phyloP scores from a whole-genome alignment of 1,284 basidiomycete genomes.

The Boletus semigastroideus region DNA sequence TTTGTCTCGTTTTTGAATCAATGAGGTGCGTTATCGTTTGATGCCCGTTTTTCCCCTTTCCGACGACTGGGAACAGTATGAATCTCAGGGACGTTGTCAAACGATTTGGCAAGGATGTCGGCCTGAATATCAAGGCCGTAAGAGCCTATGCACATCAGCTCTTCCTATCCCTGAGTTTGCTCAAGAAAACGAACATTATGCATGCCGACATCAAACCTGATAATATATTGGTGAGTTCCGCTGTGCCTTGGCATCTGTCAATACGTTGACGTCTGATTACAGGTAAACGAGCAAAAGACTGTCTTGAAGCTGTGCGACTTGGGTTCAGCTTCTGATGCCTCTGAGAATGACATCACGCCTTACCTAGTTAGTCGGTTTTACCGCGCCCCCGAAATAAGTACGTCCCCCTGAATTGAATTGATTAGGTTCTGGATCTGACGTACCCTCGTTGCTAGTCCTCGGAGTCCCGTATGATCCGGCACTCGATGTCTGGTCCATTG shows the following conservation, averaged over 20 bases:
- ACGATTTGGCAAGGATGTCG: constrained; percentile 98
- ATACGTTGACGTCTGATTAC: constrained; percentile 10
- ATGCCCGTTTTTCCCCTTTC: constrained; percentile 4
- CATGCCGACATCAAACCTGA: constrained; percentile 99
- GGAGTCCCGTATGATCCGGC: constrained; percentile 93
- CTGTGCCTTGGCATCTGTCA: constrained; percentile 9
- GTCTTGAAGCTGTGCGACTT: constrained; percentile 94
- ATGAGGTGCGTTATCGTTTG: constrained; percentile 62
- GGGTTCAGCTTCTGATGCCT: constrained; percentile 91
- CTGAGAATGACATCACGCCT: constrained; percentile 96
- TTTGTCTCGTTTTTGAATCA: constrained; percentile 96
- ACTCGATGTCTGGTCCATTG: constrained; percentile 96
- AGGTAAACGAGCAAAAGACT: constrained; percentile 96
- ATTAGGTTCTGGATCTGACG: constrained; percentile 17
- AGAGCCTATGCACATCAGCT: constrained; percentile 96
- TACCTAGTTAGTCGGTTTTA: constrained; percentile 99
- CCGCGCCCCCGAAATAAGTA: constrained; percentile 98
- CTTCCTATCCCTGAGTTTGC: constrained; percentile 82
- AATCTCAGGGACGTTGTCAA: constrained; percentile 98
- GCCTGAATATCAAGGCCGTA: constrained; percentile 95
- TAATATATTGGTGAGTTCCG: constrained; percentile 78
- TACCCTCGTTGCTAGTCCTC: constrained; percentile 60
- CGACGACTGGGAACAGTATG: constrained; percentile 61
- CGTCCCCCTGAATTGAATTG: constrained; percentile 33
- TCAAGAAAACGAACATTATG: constrained; percentile 91